These are phyloP conservation scores for Saccharomycopsis selenospora DNA, from an alignment of 805 yeast genomes.

Conservation along the genomic window DNA sequence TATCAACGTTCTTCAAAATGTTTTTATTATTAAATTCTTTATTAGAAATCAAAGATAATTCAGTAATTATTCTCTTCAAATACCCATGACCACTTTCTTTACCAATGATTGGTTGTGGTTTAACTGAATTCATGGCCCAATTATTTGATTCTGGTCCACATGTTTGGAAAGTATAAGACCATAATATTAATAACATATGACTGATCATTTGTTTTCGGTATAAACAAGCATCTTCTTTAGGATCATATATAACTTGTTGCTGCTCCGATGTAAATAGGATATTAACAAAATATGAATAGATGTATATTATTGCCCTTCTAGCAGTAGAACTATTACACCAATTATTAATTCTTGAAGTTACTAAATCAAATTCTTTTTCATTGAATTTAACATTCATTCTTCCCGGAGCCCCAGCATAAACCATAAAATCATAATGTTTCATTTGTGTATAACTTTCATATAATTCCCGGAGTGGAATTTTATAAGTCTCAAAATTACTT, in stretches of 20 bases:
- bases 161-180: constrained; percentile 42
- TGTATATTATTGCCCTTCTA: constrained; percentile 47
- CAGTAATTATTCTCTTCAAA: constrained; percentile 41
- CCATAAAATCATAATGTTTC: constrained; percentile 69
- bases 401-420: constrained; percentile 75
- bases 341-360: constrained; percentile 41
- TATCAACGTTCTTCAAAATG: background rate
- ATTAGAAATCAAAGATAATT: constrained; percentile 18
- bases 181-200: constrained; percentile 36
- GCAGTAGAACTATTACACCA: constrained; percentile 45
- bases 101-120: constrained; percentile 24
- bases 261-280: constrained; percentile 41
- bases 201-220: constrained; percentile 35
- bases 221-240: constrained; percentile 2
- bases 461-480: background rate
- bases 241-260: constrained; percentile 22
- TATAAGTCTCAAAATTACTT: background rate
- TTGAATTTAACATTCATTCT: constrained; percentile 63
- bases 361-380: constrained; percentile 40
- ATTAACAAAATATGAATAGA: constrained; percentile 52
- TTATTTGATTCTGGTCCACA: constrained; percentile 37
- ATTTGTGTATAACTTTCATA: constrained; percentile 25
- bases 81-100: constrained; percentile 45
- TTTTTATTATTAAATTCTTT: background rate
- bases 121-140: constrained; percentile 21